Base-by-base conservation (phyloP, 352 stramenopile species). In the Phytophthora pluvialis region DNA sequence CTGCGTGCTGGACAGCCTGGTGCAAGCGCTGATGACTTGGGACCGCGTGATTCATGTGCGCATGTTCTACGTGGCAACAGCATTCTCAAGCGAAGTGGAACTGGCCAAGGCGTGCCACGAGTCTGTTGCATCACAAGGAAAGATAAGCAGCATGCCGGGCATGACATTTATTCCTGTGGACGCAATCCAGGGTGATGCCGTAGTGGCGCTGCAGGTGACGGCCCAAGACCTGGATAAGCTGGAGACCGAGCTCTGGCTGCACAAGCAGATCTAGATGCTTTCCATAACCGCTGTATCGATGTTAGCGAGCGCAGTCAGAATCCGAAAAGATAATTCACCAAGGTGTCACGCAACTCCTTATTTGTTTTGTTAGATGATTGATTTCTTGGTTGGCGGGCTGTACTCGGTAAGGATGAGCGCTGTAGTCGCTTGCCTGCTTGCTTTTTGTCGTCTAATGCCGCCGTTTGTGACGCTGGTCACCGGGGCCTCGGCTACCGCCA, bases 191-290 rank as follows among this genome's bases (percentile, higher is more conserved):
- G 51, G 60, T 9, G 60, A 77, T 55, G 77, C 83, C 3, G 51
- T 70, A 0, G 25, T 88, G 36, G 81, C 80, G 1, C 39, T 93
- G 16, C 84, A 94, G 38, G 74, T 91, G 47, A 89, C 82, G 6
- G 84, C 83, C 15, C 83, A 93, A 52, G 86, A 95, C 50, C 54
- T 93, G 18, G 88, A 95, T 33, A 89, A 88, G 48, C 54, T 95
- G 4, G 88, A 95, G 59, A 94, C 88, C 5, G 86, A 95, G 56
- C 67, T 95, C 16, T 95, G 88, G 88, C 68, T 95, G 47, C 79
- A 79, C 40, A 85, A 87, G 44, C 80, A 94, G 56, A 81, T 88
- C 40, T 95, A 86, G 67, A n/a, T 1, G 3, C 31, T 35, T 35
- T 7, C 6, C 1, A 35, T 11, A 35, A n/a, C 31, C 7, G 31